Evolutionary conservation across 352 stramenopile genomes (phyloP).

Genomic region (Globisporangium carolinianum): DNA sequence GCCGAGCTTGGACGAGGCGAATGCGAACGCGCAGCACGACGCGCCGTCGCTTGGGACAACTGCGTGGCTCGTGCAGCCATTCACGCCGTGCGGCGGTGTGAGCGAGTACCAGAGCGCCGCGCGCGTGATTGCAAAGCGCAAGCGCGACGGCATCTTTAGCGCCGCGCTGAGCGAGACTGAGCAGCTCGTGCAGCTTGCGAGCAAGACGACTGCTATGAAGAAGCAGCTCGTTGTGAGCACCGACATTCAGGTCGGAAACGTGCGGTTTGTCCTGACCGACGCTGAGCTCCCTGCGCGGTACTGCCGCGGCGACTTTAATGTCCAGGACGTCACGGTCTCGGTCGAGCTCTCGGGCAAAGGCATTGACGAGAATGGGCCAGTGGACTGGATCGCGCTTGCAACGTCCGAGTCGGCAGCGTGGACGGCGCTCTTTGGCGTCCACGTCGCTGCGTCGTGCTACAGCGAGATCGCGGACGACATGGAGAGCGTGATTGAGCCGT

Average conservation of each 20-base stretch:
- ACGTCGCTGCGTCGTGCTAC: constrained; percentile 64
- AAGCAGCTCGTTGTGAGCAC: constrained; percentile 52
- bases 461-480: constrained; percentile 62
- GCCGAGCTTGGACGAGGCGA: constrained; percentile 29
- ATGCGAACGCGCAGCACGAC: constrained; percentile 19
- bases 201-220: constrained; percentile 33
- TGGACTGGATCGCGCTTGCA: constrained; percentile 46
- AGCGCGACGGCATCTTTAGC: constrained; percentile 57
- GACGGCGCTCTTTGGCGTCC: constrained; percentile 54
- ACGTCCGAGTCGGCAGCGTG: constrained; percentile 52
- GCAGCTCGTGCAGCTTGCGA: constrained; percentile 41
- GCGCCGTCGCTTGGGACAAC: constrained; percentile 2
- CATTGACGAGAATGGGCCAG: constrained; percentile 40
- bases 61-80: constrained; percentile 53
- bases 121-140: constrained; percentile 57
- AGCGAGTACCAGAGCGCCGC: constrained; percentile 65
- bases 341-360: constrained; percentile 42
- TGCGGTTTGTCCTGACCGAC: constrained; percentile 58
- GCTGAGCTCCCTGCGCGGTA: constrained; percentile 41
- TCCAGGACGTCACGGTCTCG: constrained; percentile 53
- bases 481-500: constrained; percentile 70
- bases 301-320: constrained; percentile 55
- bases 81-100: constrained; percentile 57
- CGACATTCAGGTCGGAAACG: constrained; percentile 55
- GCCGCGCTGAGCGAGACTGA: constrained; percentile 43